Evolutionary conservation across 2,329 filamentous ascomycete species (phyloP).

Genomic region (Curvularia verruculosa): DNA sequence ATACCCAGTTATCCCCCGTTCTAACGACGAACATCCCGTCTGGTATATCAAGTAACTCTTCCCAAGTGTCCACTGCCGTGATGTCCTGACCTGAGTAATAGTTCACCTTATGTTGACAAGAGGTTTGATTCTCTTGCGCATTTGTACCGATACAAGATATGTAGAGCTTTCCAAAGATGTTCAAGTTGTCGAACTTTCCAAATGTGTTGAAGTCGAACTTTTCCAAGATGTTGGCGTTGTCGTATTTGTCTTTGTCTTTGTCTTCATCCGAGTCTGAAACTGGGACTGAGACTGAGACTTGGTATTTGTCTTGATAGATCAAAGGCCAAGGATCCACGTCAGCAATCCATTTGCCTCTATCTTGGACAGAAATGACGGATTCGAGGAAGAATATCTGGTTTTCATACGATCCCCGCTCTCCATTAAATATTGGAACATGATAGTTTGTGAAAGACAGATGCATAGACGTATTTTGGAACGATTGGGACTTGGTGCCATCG

Average conservation of each 20-base stretch:
- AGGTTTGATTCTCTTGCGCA: neutral
- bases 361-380: slow-evolving; percentile 4
- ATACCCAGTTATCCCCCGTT: neutral
- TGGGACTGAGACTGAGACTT: too few relatives aligned
- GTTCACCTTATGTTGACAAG: neutral
- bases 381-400: neutral
- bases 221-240: too few relatives aligned
- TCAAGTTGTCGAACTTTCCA: too few relatives aligned
- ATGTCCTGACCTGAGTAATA: neutral
- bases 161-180: too few relatives aligned
- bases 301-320: neutral
- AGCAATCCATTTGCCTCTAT: slow-evolving; percentile 5
- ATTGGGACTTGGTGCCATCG: neutral
- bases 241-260: too few relatives aligned
- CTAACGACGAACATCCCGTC: neutral
- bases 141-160: too few relatives aligned
- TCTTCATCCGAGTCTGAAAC: too few relatives aligned
- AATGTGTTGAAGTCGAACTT: too few relatives aligned
- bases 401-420: neutral
- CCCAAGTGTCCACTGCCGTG: neutral
- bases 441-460: neutral
- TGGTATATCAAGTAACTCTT: neutral
- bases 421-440: neutral
- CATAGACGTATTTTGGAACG: neutral
- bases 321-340: slow-evolving; percentile 1